Base-by-base conservation (phyloP, 2,329 filamentous ascomycete genomes). In the Aspergillus unguis region DNA sequence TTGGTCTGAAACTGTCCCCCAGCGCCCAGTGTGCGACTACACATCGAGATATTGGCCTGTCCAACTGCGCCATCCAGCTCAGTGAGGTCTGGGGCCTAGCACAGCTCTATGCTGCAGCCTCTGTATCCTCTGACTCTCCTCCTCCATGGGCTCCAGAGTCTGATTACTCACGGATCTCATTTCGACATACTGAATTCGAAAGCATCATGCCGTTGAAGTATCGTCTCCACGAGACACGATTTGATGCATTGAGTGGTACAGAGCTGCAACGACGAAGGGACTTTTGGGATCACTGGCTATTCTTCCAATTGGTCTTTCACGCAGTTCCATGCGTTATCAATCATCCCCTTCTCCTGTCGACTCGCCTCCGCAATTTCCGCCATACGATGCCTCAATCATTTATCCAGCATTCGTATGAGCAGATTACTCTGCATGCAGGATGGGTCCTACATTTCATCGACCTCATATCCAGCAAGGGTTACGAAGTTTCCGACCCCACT, bases 401-500 rank as follows among this genome's bases (percentile, higher is more conserved):
- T 25, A 68, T 80, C 1, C 76, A 77, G 25, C 74, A 78, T 51
- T 78, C 75, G 0, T 74, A 74, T 17, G 76, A 79, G 51, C 65
- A 75, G 17, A 74, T 78, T 5, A 70, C 72, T 0, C 69, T 72
- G 0, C 76, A 79, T 52, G 71, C 73, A 0, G 71, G 72, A 5
- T 80, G 77, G 77, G 72, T 79, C 9, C 63, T 77, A 5, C 75
- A 77, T 59, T 74, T 77, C 27, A 66, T 80, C 17, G 73, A 77
- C 28, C 64, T 75, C 44, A 56, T 71, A 42, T 63, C 69, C 61
- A 58, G 66, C 46, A 71, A 77, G 60, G 57, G 55, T 2, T 76
- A 77, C 48, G 68, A 71, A 45, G 68, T 75, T 2, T 72, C 72
- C 0, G 73, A 76, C 56, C 73, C 74, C 2, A 74, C 71, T 9